These are phyloP conservation scores for Mollisiaceae sp. DNA, from an alignment of 2,329 filamentous ascomycete species.

Conservation along the genomic window DNA sequence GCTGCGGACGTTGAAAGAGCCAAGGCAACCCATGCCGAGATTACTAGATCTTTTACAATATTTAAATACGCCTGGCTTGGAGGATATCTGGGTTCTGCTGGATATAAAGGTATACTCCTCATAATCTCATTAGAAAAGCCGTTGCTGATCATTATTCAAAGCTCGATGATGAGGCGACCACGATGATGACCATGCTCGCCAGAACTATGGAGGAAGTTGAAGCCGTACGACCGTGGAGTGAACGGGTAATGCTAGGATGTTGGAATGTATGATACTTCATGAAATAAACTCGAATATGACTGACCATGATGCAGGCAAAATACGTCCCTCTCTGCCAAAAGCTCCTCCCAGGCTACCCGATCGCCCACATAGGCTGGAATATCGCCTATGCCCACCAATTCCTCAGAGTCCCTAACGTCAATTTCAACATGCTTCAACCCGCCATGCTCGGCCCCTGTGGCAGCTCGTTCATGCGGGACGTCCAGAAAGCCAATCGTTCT, in stretches of 20 bases:
- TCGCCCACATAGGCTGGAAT: constrained; percentile 71
- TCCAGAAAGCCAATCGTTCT: constrained; percentile 58
- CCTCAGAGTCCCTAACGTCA: constrained; percentile 67
- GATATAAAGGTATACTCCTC: constrained; percentile 77
- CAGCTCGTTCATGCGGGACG: constrained; percentile 66
- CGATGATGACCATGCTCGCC: constrained; percentile 73
- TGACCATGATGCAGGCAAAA: constrained; percentile 53
- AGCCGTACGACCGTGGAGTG: constrained; percentile 64
- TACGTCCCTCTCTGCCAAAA: constrained; percentile 68
- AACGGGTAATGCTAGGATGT: constrained; percentile 78
- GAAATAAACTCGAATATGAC: constrained; percentile 1
- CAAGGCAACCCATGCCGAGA: constrained; percentile 74
- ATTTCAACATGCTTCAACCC: constrained; percentile 78
- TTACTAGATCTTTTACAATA: constrained; percentile 77
- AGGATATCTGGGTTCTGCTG: constrained; percentile 79
- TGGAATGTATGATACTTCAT: constrained; percentile 66
- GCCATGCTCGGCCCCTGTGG: constrained; percentile 73
- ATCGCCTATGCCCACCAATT: constrained; percentile 69
- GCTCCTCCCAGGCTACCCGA: constrained; percentile 65
- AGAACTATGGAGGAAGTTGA: constrained; percentile 63
- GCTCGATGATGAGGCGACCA: constrained; percentile 71
- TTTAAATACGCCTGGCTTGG: constrained; percentile 65
- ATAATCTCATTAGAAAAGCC: background rate
- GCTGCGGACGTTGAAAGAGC: constrained; percentile 69
- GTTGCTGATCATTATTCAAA: constrained; percentile 40